Base-by-base conservation (phyloP, 2,329 filamentous ascomycete species). In the Bipolaris oryzae region DNA sequence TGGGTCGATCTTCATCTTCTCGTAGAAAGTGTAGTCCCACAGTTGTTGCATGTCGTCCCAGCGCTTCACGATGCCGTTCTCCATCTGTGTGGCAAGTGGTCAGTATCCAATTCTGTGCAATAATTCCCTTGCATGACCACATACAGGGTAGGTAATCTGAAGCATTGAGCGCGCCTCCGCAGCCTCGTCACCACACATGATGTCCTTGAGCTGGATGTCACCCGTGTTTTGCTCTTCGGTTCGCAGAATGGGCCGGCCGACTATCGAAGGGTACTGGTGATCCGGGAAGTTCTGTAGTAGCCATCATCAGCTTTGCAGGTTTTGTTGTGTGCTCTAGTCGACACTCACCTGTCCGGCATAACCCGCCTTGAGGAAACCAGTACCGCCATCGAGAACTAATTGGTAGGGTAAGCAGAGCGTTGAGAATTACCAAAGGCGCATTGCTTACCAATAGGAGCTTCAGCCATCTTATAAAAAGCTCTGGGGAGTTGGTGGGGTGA, bases 21-120 rank as follows among this genome's bases (percentile, higher is more conserved):
- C 94, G 79, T 86, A 89, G 78, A 99, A 99, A 21, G 95, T 99
- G 78, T 96, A 98, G 81, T 99, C 94, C 95, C 95, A 99, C 53
- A 99, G 88, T 76, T 98, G 94, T 82, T 96, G 91, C 95, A 99
- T 99, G 78, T 99, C 95, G 70, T 99, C 95, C 95, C 95, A 99
- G 75, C 92, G 93, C 86, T 97, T 98, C 67, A 99, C 92, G 72
- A 99, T 98, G 72, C 95, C 95, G 77, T 99, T 99, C 79, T 99
- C 95, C 95, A 99, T 99, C 86, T 89, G 77, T 49, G 63, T 58
- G 56, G 68, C 60, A 64, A 57, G 61, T 49, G 57, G 61, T 74
- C 69, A 75, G 72, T 66, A 60, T 44, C 50, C 49, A 28, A 51
- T 44, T 55, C 54, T 58, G 53, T 46, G 38, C 58, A 50, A 55